A percentile compares a stretch with the other conserved stretches of the same genome.
phyloP scores from a whole-genome alignment of 177 flowering plant genomes.

The Vitis hybrid region DNA sequence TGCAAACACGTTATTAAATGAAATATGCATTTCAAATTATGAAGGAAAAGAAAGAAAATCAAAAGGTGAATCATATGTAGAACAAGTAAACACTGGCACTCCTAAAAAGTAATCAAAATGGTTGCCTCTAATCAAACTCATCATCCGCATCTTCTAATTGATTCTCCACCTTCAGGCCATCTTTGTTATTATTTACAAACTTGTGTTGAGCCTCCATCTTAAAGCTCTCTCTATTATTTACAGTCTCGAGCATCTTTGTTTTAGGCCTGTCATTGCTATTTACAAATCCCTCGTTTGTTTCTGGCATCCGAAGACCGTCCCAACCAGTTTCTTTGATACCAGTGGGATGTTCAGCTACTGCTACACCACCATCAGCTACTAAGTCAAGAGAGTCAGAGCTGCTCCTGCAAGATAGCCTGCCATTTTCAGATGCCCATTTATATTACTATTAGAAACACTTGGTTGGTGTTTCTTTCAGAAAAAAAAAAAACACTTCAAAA shows the following conservation, averaged over 20 bases:
- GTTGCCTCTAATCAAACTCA: conserved; percentile 57
- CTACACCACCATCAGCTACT: conserved; percentile 28
- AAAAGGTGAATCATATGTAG: neutral
- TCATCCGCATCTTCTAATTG: conserved; percentile 38
- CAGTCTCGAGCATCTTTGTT: too few relatives aligned
- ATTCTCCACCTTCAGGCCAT: conserved; percentile 49
- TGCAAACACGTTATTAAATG: neutral
- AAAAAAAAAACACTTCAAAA: too few relatives aligned
- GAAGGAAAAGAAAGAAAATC: neutral
- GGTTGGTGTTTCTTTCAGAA: too few relatives aligned
- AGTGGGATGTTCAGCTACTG: neutral
- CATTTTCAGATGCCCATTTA: conserved; percentile 31
- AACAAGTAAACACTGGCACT: neutral
- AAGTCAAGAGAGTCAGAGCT: conserved; percentile 41
- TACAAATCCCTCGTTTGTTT: too few relatives aligned
- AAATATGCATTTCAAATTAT: neutral
- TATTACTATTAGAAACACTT: too few relatives aligned
- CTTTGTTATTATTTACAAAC: conserved; percentile 62
- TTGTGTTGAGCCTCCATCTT: conserved; percentile 36
- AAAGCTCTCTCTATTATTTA: too few relatives aligned
- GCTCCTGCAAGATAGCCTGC: conserved; percentile 29
- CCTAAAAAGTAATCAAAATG: neutral
- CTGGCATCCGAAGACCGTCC: too few relatives aligned
- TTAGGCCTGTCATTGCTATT: too few relatives aligned
- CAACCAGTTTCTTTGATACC: too few relatives aligned